Conservation (phyloP, 2,329 filamentous ascomycete species). For the Tothia fuscella region DNA sequence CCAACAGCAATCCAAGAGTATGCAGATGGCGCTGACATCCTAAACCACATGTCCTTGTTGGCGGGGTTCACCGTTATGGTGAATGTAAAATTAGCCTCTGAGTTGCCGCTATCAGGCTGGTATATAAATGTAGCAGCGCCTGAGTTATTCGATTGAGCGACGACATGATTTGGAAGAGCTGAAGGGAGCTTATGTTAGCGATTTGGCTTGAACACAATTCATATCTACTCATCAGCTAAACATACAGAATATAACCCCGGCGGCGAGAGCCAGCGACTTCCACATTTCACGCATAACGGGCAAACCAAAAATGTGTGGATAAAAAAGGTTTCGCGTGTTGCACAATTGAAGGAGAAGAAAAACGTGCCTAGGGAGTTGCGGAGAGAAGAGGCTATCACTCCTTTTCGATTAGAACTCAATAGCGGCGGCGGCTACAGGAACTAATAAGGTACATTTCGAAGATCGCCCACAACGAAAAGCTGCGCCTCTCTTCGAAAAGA, state of each 20-base stretch:
- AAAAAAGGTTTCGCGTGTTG: no score
- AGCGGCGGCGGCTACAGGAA: no score
- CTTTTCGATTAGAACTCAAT: no score
- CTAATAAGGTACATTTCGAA: no score
- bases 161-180: not conserved
- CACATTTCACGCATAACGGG: not conserved
- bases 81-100: conserved; percentile 16
- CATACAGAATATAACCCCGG: not conserved
- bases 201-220: not conserved
- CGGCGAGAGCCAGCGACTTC: not conserved
- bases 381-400: no score
- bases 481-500: no score
- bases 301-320: no score
- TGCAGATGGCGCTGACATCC: conserved; percentile 35
- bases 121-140: not conserved
- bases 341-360: no score
- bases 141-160: not conserved
- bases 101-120: conserved; percentile 2
- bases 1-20: conserved; percentile 45
- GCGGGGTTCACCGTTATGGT: conserved; percentile 14
- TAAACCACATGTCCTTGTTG: conserved; percentile 41
- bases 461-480: no score
- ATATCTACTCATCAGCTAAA: not conserved
- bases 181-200: not conserved
- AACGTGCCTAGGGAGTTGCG: no score